Evolutionary conservation across 2,329 filamentous ascomycete genomes (phyloP), one percentile per base, ranked within the genome.

Genomic region (Calonectria honghensis): DNA sequence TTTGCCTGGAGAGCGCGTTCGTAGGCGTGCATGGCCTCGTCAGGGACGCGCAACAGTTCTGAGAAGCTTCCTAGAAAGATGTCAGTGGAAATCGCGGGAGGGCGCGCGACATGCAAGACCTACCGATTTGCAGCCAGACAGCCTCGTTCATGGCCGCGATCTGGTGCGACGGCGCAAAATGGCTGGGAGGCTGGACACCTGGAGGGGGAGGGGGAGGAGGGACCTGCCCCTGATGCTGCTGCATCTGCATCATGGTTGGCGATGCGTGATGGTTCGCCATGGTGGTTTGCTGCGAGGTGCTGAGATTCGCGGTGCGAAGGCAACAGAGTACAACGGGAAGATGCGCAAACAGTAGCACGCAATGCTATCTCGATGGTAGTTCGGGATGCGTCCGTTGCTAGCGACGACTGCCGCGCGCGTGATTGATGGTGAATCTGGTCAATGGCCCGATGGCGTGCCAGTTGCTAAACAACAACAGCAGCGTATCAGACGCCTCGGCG

Each of bases 101-200:
- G 51, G 50, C 68, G 65, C 70, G 64, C 68, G 72, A 75, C 66
- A 70, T 65, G 64, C n/a, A 48, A 45, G 52, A 85, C 92, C 77
- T 93, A 98, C 96, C 96, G 79, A 98, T 94, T 84, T 97, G 94
- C 82, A 98, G 90, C 96, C 96, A 98, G 70, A 98, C 93, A 64
- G 91, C 90, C 86, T 98, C 96, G 81, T 98, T 98, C 82, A 96
- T 91, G 9, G 91, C 88, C 7, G 92, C 90, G 68, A 98, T 91
- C 83, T 95, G 94, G 80, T 96, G 94, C 79, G 94, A 92, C 29
- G 94, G 90, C 65, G 91, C 88, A 80, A 91, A 91, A 79, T 92
- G 90, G 63, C 85, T 87, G 74, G 89, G 90, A 75, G 89, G 90
- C 80, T 90, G 91, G 71, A 88, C 89, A 74, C 87, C 81, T n/a